Evolutionary conservation across 768 basidiomycete genomes (phyloP).

Genomic region (Crepidotus variabilis): DNA sequence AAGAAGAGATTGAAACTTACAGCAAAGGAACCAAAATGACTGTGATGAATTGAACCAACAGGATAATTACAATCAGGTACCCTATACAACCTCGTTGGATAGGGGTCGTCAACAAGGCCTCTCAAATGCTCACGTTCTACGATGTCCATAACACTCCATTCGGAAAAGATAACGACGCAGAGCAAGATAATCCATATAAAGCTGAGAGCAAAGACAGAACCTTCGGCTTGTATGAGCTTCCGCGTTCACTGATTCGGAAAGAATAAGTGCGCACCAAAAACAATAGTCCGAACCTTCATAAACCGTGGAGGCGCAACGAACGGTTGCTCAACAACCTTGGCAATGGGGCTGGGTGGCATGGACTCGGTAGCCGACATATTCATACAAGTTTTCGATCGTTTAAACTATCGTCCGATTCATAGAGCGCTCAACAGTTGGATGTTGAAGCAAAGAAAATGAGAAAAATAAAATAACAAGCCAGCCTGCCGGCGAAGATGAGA

Average conservation of each 20-base stretch:
- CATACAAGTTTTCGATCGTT: neutral
- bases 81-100: conserved; percentile 10
- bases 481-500: neutral
- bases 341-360: neutral
- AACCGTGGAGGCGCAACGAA: conserved; percentile 7
- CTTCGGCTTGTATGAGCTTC: conserved; percentile 5
- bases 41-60: conserved; percentile 23
- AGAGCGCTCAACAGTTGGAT: neutral
- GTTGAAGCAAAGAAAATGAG: neutral
- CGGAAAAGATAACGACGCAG: conserved; percentile 21
- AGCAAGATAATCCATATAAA: conserved; percentile 26
- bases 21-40: conserved; percentile 24
- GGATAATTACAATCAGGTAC: conserved; percentile 23
- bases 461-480: neutral
- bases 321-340: neutral
- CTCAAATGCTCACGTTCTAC: conserved; percentile 20
- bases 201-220: conserved; percentile 19
- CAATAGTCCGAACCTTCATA: conserved; percentile 10
- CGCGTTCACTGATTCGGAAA: neutral
- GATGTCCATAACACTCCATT: conserved; percentile 23
- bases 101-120: neutral
- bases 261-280: conserved; percentile 8
- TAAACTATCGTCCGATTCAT: neutral
- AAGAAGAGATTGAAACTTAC: conserved; percentile 12
- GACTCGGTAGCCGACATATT: neutral